These are phyloP conservation scores for Botrytis tulipae DNA, from an alignment of 2,329 filamentous ascomycete genomes.

Conservation along the genomic window DNA sequence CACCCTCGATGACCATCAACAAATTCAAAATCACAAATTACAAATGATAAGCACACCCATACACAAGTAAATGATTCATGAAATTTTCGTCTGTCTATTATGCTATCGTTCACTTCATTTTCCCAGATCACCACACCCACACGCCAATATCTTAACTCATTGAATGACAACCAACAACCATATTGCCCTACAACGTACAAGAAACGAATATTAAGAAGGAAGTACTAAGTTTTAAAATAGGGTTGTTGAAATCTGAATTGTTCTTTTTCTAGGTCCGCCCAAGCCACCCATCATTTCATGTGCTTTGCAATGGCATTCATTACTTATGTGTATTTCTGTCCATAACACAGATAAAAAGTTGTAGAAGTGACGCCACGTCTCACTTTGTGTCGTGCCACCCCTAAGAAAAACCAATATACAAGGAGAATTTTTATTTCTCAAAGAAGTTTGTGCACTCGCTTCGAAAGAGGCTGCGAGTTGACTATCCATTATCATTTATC, in stretches of 20 bases:
- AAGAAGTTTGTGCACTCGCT: conserved; percentile 26
- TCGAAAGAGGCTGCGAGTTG: conserved; percentile 14
- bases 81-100: conserved; percentile 19
- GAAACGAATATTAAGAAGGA: conserved; percentile 15
- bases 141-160: conserved; percentile 5
- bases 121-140: conserved; percentile 13
- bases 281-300: conserved; percentile 13
- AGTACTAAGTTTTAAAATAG: conserved; percentile 1
- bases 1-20: background rate
- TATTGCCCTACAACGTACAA: conserved; percentile 28
- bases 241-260: conserved; percentile 10
- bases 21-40: background rate
- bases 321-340: conserved; percentile 13
- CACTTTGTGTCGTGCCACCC: conserved; percentile 1
- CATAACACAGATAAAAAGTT: conserved; percentile 4
- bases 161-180: conserved; percentile 19
- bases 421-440: conserved; percentile 21
- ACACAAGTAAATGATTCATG: background rate
- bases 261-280: conserved; percentile 12
- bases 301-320: conserved; percentile 4
- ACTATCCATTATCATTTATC: conserved; percentile 19
- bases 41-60: background rate
- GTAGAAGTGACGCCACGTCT: background rate
- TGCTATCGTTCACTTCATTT: conserved; percentile 16
- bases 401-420: conserved; percentile 12